These are phyloP conservation scores for Myotisia sp. DNA, from an alignment of 2,329 filamentous ascomycete genomes.

Conservation along the genomic window DNA sequence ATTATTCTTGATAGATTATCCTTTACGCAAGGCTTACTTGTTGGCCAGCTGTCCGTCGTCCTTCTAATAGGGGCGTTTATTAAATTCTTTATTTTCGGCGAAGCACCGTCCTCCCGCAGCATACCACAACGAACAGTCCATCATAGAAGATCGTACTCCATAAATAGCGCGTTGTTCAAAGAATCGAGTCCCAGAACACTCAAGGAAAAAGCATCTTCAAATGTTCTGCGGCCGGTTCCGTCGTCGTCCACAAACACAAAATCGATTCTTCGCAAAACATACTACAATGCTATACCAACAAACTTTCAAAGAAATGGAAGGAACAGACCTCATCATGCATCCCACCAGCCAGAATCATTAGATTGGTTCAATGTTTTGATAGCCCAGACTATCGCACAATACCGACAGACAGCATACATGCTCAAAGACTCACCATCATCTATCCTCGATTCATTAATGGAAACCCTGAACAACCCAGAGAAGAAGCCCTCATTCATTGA, in stretches of 20 bases:
- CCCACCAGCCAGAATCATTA: slow-evolving; percentile 87
- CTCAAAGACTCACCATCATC: slow-evolving; percentile 49
- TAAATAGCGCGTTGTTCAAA: slow-evolving; percentile 28
- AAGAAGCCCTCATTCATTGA: slow-evolving; percentile 86
- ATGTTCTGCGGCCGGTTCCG: slow-evolving; percentile 57
- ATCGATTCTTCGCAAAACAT: slow-evolving; percentile 80
- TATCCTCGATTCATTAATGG: slow-evolving; percentile 71
- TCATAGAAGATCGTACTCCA: slow-evolving; percentile 60
- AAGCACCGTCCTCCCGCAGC: slow-evolving; percentile 68
- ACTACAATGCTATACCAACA: slow-evolving; percentile 56
- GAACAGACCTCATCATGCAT: slow-evolving; percentile 40
- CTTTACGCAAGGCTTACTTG: slow-evolving; percentile 83
- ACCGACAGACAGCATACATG: slow-evolving; percentile 79
- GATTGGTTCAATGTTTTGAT: slow-evolving; percentile 99
- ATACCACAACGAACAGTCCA: slow-evolving; percentile 61
- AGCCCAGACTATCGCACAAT: slow-evolving; percentile 90
- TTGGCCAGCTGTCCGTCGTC: slow-evolving; percentile 86
- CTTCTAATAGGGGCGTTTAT: slow-evolving; percentile 88
- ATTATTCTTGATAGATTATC: slow-evolving; percentile 46
- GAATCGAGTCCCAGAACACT: slow-evolving; percentile 32
- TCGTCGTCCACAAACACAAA: slow-evolving; percentile 70
- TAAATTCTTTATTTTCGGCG: slow-evolving; percentile 99
- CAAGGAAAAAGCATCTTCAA: slow-evolving; percentile 41
- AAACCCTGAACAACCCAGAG: slow-evolving; percentile 69
- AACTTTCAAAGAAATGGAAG: slow-evolving; percentile 29